Evolutionary conservation across 169 alveolate genomes (phyloP).

Genomic region (Eimeria necatrix): DNA sequence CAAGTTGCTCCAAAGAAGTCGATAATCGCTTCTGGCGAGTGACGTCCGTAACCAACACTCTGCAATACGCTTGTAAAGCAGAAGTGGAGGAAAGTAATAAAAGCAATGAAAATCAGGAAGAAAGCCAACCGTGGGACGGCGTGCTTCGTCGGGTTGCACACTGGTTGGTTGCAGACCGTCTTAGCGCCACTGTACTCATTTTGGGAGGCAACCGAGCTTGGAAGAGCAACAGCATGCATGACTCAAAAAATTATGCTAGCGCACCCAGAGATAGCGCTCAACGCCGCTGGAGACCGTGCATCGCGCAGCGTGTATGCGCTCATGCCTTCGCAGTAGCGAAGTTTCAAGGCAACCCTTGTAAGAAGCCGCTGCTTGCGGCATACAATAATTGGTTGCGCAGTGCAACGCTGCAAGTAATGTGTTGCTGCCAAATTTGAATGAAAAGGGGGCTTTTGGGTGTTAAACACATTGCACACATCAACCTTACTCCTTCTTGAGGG

Average conservation of each 20-base stretch:
- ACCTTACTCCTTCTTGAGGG: too few species aligned
- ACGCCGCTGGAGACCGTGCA: constrained; percentile 50
- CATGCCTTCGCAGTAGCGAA: constrained; percentile 22
- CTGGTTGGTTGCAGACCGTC: constrained; percentile 34
- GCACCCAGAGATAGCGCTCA: background rate
- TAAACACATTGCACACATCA: too few species aligned
- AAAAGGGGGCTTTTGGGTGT: too few species aligned
- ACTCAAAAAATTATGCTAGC: background rate
- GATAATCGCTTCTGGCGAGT: constrained; percentile 45
- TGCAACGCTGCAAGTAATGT: too few species aligned
- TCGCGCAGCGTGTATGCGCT: constrained; percentile 65
- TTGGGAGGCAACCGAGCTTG: constrained; percentile 41
- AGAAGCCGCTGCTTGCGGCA: background rate
- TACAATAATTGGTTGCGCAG: too few species aligned
- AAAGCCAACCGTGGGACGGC: constrained; percentile 48
- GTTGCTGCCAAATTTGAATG: too few species aligned
- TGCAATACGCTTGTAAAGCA: background rate
- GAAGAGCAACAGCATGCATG: background rate
- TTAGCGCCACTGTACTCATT: constrained; percentile 63
- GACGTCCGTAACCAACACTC: background rate
- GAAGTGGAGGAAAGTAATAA: background rate
- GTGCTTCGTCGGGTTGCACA: constrained; percentile 12
- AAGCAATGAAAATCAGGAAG: too few species aligned
- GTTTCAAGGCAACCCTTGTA: background rate
- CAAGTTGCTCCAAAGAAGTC: background rate